These are phyloP conservation scores for Jaenimonas drosophilae DNA, from an alignment of 208 protist species.

Conservation along the genomic window DNA sequence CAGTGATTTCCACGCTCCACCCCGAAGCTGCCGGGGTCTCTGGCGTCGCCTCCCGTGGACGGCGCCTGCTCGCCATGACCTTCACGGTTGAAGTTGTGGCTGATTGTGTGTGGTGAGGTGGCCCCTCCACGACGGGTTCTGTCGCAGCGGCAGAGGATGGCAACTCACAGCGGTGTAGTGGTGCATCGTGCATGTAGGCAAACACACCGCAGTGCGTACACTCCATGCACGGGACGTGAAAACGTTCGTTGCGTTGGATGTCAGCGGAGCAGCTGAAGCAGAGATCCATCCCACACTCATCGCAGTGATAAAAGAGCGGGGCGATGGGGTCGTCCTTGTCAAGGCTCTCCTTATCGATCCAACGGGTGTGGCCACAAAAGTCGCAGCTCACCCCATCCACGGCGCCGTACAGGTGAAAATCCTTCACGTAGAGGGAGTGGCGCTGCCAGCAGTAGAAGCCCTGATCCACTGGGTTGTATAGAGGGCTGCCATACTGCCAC, in stretches of 20 bases:
- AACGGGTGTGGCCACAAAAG: slow-evolving; percentile 74
- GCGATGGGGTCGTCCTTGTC: not conserved
- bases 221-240: slow-evolving; percentile 71
- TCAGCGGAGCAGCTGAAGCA: slow-evolving; percentile 50
- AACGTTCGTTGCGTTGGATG: slow-evolving; percentile 37
- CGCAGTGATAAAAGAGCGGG: slow-evolving; percentile 50
- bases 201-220: slow-evolving; percentile 44
- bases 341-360: slow-evolving; percentile 15
- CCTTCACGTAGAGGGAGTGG: slow-evolving; percentile 22
- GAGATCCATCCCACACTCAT: slow-evolving; percentile 52
- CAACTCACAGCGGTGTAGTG: slow-evolving; percentile 26
- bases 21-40: too few species aligned
- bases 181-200: slow-evolving; percentile 19
- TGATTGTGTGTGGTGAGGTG: not conserved
- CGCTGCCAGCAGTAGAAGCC: slow-evolving; percentile 57
- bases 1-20: too few species aligned
- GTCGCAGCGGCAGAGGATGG: not conserved
- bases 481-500: slow-evolving; percentile 63
- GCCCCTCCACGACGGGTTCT: not conserved
- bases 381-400: slow-evolving; percentile 79
- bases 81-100: too few species aligned
- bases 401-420: slow-evolving; percentile 22
- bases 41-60: too few species aligned
- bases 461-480: slow-evolving; percentile 60
- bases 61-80: too few species aligned